Evolutionary conservation across 73 alveolate species (phyloP), one percentile per base, ranked within the genome.

Genomic region (Paramecium biaurelia): DNA sequence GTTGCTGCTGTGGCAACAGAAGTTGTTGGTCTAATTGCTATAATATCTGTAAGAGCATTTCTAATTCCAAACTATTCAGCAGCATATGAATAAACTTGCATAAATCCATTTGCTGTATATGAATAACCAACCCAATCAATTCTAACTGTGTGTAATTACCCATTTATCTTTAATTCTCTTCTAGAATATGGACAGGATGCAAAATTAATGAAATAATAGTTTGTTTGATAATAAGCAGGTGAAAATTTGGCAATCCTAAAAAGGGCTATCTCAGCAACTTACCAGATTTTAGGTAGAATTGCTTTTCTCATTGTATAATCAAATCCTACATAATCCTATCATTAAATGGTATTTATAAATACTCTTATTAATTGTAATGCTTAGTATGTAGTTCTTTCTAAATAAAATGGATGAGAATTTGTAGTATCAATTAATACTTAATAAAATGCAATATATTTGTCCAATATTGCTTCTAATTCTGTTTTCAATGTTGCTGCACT

Each of bases 321-420:
- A 24, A 28, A 12, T 3, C 59, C 59, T 15, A n/a, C 26, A 43
- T 63, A 63, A 63, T 63, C 84, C 84, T 63, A 63, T n/a, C 14
- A 20, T 79, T 23, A 43, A 41, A 14, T 12, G 43, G 43, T 74
- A 74, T 32, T 35, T 5, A 24, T 11, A 23, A n/a, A 21, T 79
- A 79, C 90, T 21, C 90, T 79, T 10, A 79, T 30, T 14, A 79
- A 23, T 79, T 79, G 24, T 24, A 79, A 45, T 10, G 90, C 42
- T 79, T 41, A 79, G 4, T 79, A 79, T 20, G 56, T 43, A 24
- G 72, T 47, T 79, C 90, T 79, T 45, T 79, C 90, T 7, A 79
- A 20, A 63, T 79, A 79, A 30, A 42, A 79, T 41, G 90, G 90
- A 79, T 79, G 90, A 24, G 90, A 79, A 15, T 72, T 35, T 43